Percentiles rank a stretch among this genome's conserved stretches.
phyloP scores from a whole-genome alignment of 345 rosid genomes.

The Melaleuca alternifolia region DNA sequence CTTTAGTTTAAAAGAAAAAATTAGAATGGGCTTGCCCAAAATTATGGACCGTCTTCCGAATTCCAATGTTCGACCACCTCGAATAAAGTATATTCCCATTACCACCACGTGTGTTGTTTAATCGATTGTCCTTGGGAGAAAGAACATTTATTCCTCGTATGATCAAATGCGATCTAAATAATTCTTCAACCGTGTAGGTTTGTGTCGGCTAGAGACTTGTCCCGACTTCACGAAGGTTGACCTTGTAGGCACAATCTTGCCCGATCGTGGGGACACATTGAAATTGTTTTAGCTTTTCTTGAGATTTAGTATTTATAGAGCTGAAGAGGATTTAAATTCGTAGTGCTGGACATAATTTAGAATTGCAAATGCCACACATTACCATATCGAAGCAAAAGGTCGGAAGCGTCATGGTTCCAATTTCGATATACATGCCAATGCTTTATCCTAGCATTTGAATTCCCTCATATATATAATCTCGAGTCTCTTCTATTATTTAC shows the following conservation, averaged over 20 bases:
- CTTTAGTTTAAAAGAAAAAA: neutral
- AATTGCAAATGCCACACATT: neutral
- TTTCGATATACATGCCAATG: neutral
- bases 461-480: neutral
- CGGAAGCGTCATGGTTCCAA: rapidly evolving
- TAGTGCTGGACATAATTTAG: neutral
- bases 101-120: neutral
- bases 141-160: neutral
- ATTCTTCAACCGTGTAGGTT: neutral
- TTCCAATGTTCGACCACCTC: neutral
- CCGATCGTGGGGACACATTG: neutral
- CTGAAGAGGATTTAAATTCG: neutral
- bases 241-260: neutral
- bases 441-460: rapidly evolving
- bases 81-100: neutral
- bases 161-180: neutral
- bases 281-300: neutral
- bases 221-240: neutral
- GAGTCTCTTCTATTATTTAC: neutral
- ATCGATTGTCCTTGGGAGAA: neutral
- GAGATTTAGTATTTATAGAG: neutral
- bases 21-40: neutral
- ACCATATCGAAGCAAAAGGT: neutral
- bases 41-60: neutral
- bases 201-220: neutral